Evolutionary conservation across 2,329 filamentous ascomycete genomes (phyloP), one percentile per base, ranked within the genome.

Genomic region (Diplodia scrobiculata): DNA sequence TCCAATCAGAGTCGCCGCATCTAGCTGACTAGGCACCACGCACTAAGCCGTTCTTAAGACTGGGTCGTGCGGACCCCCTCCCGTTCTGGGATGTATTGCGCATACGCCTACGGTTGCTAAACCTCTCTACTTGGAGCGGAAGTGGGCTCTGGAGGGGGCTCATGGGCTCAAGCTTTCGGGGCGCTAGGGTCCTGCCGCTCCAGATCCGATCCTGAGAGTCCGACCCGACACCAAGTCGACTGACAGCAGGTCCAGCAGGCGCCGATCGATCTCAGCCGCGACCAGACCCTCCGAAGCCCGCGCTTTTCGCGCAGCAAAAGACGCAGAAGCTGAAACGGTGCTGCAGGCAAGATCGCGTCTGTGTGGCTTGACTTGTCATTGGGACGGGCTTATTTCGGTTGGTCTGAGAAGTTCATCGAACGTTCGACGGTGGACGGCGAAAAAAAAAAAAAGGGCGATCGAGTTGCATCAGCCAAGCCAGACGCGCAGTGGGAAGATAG

Each of bases 91-190:
- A 21, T 21, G 21, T 21, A 21, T 21, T 21, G 21, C 21, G 21
- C 21, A 21, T 21, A 21, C 21, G 21, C 21, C 21, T 21, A 21
- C 21, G 21, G 21, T 21, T 21, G 21, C 21, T 21, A 21, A 21
- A 21, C 21, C 21, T 21, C 21, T 21, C 21, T 21, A 21, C 17
- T 41, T n/a, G 41, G 29, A 19, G 38, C 25, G 41, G n/a, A 21
- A 32, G 55, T 48, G 38, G 55, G 55, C 55, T 60, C 25, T 27
- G 27, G 55, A 13, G 17, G 19, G 17, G 34, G n/a, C 48, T 66
- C 64, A 66, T 60, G 48, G 60, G 60, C 60, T 62, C 45, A 50
- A 50, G 58, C 58, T 62, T 50, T 58, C 21, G 27, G 25, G 25
- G 27, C 58, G 54, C 54, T 45, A 59, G 54, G 54, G 54, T 59